Percentiles rank a stretch among this genome's conserved stretches.
Conservation (phyloP, 23 red algal genomes). For the Gracilaria caudata region DNA sequence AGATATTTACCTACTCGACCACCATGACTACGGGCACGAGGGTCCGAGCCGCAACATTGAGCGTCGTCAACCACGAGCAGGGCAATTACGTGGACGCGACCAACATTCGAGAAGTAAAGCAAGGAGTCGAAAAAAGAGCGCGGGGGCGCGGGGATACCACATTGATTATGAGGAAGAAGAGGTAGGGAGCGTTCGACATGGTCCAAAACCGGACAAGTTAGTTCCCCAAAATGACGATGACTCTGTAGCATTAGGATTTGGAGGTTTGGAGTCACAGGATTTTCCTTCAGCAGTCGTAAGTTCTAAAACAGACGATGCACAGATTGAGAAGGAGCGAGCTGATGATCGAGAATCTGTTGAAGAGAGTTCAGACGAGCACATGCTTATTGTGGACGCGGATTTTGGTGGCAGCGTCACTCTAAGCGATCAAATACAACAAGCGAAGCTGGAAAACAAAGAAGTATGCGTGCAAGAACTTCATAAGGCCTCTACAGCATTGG, state of each 20-base stretch:
- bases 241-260: not conserved
- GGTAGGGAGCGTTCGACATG: conserved; percentile 17
- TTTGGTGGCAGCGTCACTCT: conserved; percentile 5
- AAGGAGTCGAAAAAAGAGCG: not conserved
- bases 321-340: not conserved
- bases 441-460: not conserved
- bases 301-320: not conserved
- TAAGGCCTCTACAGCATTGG: not conserved
- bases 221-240: not conserved
- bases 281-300: conserved; percentile 4
- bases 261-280: not conserved
- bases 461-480: conserved; percentile 1
- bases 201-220: not conserved
- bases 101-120: not conserved
- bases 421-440: conserved; percentile 11
- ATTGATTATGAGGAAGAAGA: not conserved
- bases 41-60: not conserved
- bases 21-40: not conserved
- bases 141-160: not conserved
- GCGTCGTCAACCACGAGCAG: not conserved
- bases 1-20: not conserved
- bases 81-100: not conserved
- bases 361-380: not conserved
- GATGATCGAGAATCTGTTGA: not conserved
- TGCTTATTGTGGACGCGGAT: not conserved